Conservation (phyloP, 116 monocot genomes). For the Trichopus zeylanicus region DNA sequence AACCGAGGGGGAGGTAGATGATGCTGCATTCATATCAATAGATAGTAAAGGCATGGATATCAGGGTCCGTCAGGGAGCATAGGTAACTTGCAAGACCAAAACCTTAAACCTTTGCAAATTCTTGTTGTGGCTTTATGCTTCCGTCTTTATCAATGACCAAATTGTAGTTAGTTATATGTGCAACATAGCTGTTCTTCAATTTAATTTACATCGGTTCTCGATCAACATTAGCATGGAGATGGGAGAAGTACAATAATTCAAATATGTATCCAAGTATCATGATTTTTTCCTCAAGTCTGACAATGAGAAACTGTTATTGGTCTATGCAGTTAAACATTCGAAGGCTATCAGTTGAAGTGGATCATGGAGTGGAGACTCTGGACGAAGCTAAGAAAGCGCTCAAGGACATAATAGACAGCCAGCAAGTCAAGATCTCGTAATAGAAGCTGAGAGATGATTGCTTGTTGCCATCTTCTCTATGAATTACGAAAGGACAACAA, state of each 20-base stretch:
- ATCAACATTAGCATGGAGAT: background rate
- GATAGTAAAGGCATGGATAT: constrained; percentile 94
- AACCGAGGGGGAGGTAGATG: constrained; percentile 72
- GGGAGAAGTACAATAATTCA: background rate
- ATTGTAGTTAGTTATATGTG: too few relatives aligned
- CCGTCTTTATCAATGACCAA: too few relatives aligned
- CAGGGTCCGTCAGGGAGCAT: constrained; percentile 82
- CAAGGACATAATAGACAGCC: constrained; percentile 32
- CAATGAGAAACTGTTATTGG: background rate
- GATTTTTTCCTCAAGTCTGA: background rate
- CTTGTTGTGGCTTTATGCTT: too few relatives aligned
- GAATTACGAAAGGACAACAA: too few relatives aligned
- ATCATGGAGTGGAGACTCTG: constrained; percentile 44
- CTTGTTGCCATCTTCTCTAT: too few relatives aligned
- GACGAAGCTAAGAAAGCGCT: constrained; percentile 67
- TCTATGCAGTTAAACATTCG: constrained; percentile 62
- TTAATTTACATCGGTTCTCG: too few relatives aligned
- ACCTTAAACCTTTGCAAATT: background rate
- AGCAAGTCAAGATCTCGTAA: constrained; percentile 2
- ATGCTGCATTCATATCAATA: constrained; percentile 93
- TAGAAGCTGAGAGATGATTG: constrained; percentile 2
- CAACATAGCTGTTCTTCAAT: too few relatives aligned
- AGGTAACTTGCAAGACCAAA: constrained; percentile 35
- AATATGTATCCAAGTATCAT: background rate
- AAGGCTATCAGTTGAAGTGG: constrained; percentile 55